Evolutionary conservation across 805 yeast species (phyloP).

Genomic region (Vanderwaltozyma polyspora): DNA sequence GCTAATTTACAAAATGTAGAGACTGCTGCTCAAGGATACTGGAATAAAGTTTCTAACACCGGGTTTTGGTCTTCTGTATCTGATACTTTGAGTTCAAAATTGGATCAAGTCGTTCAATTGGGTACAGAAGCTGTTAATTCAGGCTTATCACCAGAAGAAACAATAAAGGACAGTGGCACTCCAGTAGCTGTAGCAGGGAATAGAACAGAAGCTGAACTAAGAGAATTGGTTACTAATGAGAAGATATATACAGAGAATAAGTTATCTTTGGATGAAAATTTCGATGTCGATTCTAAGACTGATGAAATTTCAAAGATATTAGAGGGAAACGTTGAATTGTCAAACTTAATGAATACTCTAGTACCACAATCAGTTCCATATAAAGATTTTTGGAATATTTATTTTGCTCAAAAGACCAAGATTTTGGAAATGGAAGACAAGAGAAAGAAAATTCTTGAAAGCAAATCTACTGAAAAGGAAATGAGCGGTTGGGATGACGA

Average conservation of each 20-base stretch:
- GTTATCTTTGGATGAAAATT: slow-evolving; percentile 24
- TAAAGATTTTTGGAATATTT: slow-evolving; percentile 63
- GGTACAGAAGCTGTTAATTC: slow-evolving; percentile 3
- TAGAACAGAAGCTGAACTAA: slow-evolving; percentile 54
- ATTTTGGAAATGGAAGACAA: slow-evolving; percentile 52
- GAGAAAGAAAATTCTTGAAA: slow-evolving; percentile 50
- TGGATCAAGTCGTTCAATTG: slow-evolving; percentile 14
- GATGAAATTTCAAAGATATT: slow-evolving; percentile 40
- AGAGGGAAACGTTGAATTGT: slow-evolving; percentile 39
- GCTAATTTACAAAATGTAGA: slow-evolving; percentile 65
- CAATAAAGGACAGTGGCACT: slow-evolving; percentile 15
- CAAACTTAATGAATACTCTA: slow-evolving; percentile 42
- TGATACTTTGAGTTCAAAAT: slow-evolving; percentile 10
- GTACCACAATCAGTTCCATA: slow-evolving; percentile 58
- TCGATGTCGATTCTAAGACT: slow-evolving; percentile 36
- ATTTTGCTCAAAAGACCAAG: slow-evolving; percentile 42
- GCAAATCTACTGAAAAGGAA: slow-evolving; percentile 24
- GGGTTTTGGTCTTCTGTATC: slow-evolving; percentile 23
- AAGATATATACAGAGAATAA: slow-evolving; percentile 31
- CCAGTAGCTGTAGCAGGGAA: slow-evolving; percentile 36
- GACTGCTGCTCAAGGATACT: slow-evolving; percentile 43
- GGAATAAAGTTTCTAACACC: slow-evolving; percentile 20
- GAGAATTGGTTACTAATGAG: slow-evolving; percentile 40
- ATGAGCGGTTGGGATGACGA: slow-evolving; percentile 30
- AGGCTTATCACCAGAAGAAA: slow-evolving; percentile 9